Evolutionary conservation across 2,329 filamentous ascomycete genomes (phyloP).

Genomic region (Apiospora kogelbergensis): DNA sequence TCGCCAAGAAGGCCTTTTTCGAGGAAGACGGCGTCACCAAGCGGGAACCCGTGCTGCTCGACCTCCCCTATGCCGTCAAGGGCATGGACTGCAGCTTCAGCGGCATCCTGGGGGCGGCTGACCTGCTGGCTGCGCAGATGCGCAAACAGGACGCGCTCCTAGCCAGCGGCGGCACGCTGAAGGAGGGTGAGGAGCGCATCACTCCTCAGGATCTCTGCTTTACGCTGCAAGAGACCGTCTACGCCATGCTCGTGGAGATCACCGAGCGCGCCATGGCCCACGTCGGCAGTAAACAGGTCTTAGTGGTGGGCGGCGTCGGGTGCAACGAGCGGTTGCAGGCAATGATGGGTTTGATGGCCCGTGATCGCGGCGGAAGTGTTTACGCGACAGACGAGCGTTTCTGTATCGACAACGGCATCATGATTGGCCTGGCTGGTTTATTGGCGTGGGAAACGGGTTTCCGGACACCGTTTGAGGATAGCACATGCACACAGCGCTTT

Average conservation of each 20-base stretch:
- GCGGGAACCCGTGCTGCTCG: constrained; percentile 63
- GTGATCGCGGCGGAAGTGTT: constrained; percentile 82
- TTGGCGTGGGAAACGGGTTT: constrained; percentile 83
- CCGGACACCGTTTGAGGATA: constrained; percentile 73
- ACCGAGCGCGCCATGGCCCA: constrained; percentile 98
- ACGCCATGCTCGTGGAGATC: constrained; percentile 96
- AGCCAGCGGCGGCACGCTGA: constrained; percentile 23
- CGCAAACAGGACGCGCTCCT: constrained; percentile 39
- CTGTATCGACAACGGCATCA: constrained; percentile 99
- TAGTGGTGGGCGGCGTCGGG: constrained; percentile 94
- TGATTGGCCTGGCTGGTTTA: constrained; percentile 96
- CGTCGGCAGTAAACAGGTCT: constrained; percentile 84
- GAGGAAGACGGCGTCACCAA: constrained; percentile 24
- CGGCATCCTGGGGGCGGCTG: constrained; percentile 82
- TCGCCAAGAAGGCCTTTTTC: constrained; percentile 67
- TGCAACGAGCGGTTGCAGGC: constrained; percentile 93
- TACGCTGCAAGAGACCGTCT: constrained; percentile 92
- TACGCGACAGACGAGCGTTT: constrained; percentile 96
- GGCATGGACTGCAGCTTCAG: constrained; percentile 98
- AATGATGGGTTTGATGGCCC: constrained; percentile 98
- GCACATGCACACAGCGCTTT: constrained; percentile 81
- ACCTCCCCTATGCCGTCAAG: constrained; percentile 94
- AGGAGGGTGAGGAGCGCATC: constrained; percentile 55
- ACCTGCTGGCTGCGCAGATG: constrained; percentile 74
- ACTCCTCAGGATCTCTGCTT: constrained; percentile 89